Percentiles rank a stretch among this genome's conserved stretches.
Evolutionary conservation across 2,329 filamentous ascomycete genomes (phyloP).

Genomic region (Alternaria metachromatica): DNA sequence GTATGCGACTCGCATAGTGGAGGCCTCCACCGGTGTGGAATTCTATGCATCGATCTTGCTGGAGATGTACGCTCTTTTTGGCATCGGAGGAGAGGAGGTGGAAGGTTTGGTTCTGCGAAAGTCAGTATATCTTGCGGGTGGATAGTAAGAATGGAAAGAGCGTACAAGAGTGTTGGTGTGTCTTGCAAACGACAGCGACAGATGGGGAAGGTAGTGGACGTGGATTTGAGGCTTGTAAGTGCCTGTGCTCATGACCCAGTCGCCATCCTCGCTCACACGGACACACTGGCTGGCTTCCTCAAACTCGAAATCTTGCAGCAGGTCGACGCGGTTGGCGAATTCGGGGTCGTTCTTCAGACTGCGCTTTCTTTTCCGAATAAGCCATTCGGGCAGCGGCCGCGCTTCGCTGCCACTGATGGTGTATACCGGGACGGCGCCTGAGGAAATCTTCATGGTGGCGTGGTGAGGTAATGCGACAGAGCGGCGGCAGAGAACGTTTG

Average conservation of each 20-base stretch:
- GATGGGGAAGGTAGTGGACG: constrained; percentile 90
- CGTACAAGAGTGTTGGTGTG: constrained; percentile 79
- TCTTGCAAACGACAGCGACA: constrained; percentile 90
- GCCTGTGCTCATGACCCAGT: constrained; percentile 68
- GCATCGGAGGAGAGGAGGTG: constrained; percentile 88
- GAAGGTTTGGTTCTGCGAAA: constrained; percentile 80
- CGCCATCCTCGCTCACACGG: constrained; percentile 88
- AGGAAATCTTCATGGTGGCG: constrained; percentile 76
- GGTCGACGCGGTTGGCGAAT: constrained; percentile 90
- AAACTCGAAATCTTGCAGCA: constrained; percentile 97
- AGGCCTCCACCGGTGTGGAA: constrained; percentile 90
- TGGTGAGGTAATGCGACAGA: constrained; percentile 9
- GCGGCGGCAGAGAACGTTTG: background rate
- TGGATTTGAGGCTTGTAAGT: constrained; percentile 76
- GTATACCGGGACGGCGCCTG: constrained; percentile 86
- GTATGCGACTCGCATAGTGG: constrained; percentile 88
- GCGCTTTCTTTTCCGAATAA: constrained; percentile 81
- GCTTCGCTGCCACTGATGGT: constrained; percentile 92
- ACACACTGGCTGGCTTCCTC: constrained; percentile 94
- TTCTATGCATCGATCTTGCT: constrained; percentile 88
- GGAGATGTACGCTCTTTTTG: constrained; percentile 91
- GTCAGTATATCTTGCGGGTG: background rate
- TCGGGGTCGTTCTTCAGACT: constrained; percentile 92
- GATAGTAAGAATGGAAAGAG: background rate
- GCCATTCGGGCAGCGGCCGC: constrained; percentile 91